A percentile compares a stretch with the other conserved stretches of the same genome.
Evolutionary conservation across 768 basidiomycete species (phyloP).

Genomic region (Artomyces pyxidatus): DNA sequence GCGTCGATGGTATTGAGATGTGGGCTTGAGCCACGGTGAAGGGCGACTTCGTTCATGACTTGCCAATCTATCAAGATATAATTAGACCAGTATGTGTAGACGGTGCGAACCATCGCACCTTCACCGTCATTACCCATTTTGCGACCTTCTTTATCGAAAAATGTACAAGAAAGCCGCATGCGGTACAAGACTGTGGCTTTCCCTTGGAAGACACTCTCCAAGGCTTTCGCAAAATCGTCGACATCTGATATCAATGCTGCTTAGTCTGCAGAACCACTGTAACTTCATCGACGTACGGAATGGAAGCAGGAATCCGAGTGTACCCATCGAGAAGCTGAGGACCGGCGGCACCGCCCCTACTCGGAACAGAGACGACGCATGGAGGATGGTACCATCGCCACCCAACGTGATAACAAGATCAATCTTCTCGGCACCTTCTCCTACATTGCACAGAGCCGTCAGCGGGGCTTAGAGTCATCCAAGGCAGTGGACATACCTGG

Average conservation of each 20-base stretch:
- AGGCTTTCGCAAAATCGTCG: slow-evolving; percentile 73
- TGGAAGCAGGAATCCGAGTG: slow-evolving; percentile 86
- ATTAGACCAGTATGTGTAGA: neutral
- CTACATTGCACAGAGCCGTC: neutral
- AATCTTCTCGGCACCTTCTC: slow-evolving; percentile 52
- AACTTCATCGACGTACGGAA: slow-evolving; percentile 58
- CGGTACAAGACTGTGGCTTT: slow-evolving; percentile 78
- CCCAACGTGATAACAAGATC: slow-evolving; percentile 88
- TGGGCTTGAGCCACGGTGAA: slow-evolving; percentile 87
- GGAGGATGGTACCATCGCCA: slow-evolving; percentile 92
- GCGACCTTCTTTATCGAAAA: slow-evolving; percentile 52
- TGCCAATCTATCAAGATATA: slow-evolving; percentile 61
- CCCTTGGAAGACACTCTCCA: slow-evolving; percentile 72
- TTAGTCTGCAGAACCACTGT: neutral
- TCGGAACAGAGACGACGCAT: slow-evolving; percentile 87
- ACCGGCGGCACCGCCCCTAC: slow-evolving; percentile 89
- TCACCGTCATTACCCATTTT: slow-evolving; percentile 51
- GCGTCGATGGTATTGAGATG: slow-evolving; percentile 92
- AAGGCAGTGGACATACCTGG: slow-evolving; percentile 35
- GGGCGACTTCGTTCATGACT: slow-evolving; percentile 94
- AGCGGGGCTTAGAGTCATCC: neutral
- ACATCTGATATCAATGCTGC: slow-evolving; percentile 49
- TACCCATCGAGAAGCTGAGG: slow-evolving; percentile 87
- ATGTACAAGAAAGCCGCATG: slow-evolving; percentile 83
- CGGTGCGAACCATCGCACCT: slow-evolving; percentile 29